Conservation (phyloP, 129 eudicot genomes). For the Flaveria robusta region DNA sequence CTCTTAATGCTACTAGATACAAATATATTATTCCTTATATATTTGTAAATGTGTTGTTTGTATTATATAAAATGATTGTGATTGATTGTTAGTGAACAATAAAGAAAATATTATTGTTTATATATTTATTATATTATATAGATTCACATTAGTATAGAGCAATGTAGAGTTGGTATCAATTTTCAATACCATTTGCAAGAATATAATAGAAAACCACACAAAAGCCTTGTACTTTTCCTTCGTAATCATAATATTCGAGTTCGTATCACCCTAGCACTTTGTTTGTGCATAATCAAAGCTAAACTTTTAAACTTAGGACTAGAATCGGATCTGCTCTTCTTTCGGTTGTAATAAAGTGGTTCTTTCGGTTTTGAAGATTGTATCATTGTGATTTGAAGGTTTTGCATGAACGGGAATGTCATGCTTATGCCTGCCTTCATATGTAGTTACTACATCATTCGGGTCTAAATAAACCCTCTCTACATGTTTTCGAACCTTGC, state of each 20-base stretch:
- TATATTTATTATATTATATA: too few species aligned
- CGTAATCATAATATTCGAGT: neutral
- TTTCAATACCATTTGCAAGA: too few species aligned
- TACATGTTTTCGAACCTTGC: constrained; percentile 96
- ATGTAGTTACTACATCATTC: constrained; percentile 79
- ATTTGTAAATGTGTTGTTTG: too few species aligned
- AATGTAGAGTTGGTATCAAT: too few species aligned
- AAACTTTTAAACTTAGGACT: neutral
- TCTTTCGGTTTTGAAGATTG: constrained; percentile 42
- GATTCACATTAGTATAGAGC: too few species aligned
- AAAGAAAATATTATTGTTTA: too few species aligned
- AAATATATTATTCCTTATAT: too few species aligned
- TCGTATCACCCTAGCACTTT: too few species aligned
- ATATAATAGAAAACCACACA: neutral
- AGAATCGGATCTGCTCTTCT: constrained; percentile 55
- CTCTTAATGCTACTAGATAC: too few species aligned
- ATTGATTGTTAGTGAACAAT: too few species aligned
- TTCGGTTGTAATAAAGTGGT: constrained; percentile 48
- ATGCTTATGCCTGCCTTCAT: constrained; percentile 92
- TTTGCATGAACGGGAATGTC: constrained; percentile 49
- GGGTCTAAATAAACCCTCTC: constrained; percentile 75
- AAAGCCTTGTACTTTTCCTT: neutral
- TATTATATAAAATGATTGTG: too few species aligned
- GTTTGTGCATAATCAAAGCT: neutral
- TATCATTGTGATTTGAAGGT: constrained; percentile 35